phyloP scores from a whole-genome alignment of 1,284 basidiomycete genomes.

The Trametes pubescens region DNA sequence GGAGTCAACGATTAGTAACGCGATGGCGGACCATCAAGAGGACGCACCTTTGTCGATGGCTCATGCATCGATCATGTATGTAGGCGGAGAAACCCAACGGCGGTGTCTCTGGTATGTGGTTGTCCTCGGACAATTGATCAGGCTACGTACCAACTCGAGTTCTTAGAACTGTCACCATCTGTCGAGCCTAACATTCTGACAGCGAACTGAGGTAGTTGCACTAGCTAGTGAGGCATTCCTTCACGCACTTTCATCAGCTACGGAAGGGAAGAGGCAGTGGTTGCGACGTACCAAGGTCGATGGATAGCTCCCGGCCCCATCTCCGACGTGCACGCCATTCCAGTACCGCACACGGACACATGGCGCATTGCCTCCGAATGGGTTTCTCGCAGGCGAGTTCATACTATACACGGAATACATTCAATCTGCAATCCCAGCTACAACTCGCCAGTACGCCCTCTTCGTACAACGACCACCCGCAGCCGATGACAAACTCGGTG shows the following conservation, averaged over 20 bases:
- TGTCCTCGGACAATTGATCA: not conserved
- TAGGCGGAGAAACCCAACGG: too few relatives aligned
- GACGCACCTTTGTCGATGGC: too few relatives aligned
- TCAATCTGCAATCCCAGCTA: slow-evolving; percentile 89
- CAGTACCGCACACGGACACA: not conserved
- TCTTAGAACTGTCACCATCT: not conserved
- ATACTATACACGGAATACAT: slow-evolving; percentile 70
- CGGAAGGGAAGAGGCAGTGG: not conserved
- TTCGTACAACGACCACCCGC: slow-evolving; percentile 90
- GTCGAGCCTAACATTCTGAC: not conserved
- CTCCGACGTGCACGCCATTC: not conserved
- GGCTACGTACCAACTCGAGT: not conserved
- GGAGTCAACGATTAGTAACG: not conserved
- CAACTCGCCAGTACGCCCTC: slow-evolving; percentile 87
- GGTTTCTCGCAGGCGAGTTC: not conserved
- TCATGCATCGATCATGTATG: too few relatives aligned
- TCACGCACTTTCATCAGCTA: not conserved
- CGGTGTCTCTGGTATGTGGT: too few relatives aligned
- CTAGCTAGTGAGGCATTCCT: not conserved
- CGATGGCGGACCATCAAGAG: not conserved
- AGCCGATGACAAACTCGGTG: slow-evolving; percentile 94
- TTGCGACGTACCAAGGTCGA: not conserved
- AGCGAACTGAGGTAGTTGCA: not conserved
- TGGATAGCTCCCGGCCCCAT: not conserved
- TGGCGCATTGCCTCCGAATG: not conserved